Evolutionary conservation across 805 yeast genomes (phyloP), one percentile per base, ranked within the genome.

Genomic region (Ogataea dorogensis): DNA sequence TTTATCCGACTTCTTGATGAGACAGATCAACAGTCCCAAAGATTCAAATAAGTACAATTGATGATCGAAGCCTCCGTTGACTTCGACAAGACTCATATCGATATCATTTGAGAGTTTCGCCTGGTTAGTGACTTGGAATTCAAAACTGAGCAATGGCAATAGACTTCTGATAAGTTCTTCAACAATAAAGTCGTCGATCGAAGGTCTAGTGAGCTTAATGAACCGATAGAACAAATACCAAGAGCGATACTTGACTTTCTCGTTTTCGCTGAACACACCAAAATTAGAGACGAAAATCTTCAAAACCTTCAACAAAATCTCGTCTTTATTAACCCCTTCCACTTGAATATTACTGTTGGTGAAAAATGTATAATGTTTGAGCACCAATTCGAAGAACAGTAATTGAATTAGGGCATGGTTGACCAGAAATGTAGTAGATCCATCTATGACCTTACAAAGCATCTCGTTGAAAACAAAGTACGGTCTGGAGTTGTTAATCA

Each of bases 211-310:
- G 30, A 82, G 66, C 55, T 83, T 86, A 43, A 88, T 71, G 52
- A 89, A 85, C 57, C 95, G 75, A 53, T 81, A 81, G 50, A 91
- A 86, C 45, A 89, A 67, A 58, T 86, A 91, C 96, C 98, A 93
- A 26, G 94, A 73, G 58, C 97, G 79, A 38, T 77, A 70, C 51
- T 88, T 79, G 4, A 89, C 96, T 43, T 78, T 82, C 40, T 74
- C 82, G 47, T 73, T 70, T 5, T 71, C 67, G 61, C 82, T 86
- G 59, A 86, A 88, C 43, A 91, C 74, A 11, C 97, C 98, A 49
- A 81, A 72, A 22, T 79, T 79, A 12, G 93, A 78, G 28, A 87
- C 77, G 56, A 93, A 91, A 15, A 85, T 73, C 49, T 85, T 84
- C 40, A 91, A 66, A 13, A 87, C 76, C 41, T 80, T 73, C 42